These are phyloP conservation scores for Mortierella sp. DNA, from an alignment of 371 early-diverging fungal species.

Conservation along the genomic window DNA sequence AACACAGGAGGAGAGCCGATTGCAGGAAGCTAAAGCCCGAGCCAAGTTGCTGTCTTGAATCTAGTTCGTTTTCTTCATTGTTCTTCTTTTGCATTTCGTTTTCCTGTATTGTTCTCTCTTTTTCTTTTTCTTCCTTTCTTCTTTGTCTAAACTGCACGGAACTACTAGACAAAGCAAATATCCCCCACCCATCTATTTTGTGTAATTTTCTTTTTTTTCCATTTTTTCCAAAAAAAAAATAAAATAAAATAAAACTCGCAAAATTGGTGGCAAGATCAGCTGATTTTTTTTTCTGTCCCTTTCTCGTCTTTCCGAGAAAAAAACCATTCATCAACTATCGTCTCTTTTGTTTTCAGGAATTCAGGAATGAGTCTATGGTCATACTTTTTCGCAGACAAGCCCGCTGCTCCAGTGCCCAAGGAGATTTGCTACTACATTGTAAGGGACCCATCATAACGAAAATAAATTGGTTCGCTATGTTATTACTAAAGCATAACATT, in stretches of 20 bases:
- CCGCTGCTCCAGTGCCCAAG: conserved; percentile 35
- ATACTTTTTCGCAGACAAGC: conserved; percentile 37
- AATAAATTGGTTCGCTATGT: not conserved
- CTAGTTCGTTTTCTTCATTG: not conserved
- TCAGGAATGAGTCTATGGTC: conserved; percentile 33
- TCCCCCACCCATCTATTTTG: no score
- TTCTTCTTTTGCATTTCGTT: no score
- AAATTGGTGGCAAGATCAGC: no score
- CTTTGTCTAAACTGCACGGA: no score
- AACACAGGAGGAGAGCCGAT: conserved; percentile 34
- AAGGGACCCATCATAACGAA: not conserved
- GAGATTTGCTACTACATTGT: conserved; percentile 52
- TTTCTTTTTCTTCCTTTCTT: not conserved
- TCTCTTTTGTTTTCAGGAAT: not conserved
- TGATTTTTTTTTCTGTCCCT: no score
- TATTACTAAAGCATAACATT: not conserved
- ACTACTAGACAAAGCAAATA: no score
- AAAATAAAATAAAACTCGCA: no score
- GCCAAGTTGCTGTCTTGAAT: conserved; percentile 39
- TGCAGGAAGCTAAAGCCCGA: conserved; percentile 47
- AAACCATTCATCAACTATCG: not conserved
- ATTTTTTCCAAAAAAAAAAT: no score
- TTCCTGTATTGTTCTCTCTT: no score
- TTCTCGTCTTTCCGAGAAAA: no score
- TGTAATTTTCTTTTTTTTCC: not conserved